Percentiles rank a stretch among this genome's conserved stretches.
Evolutionary conservation across 23 red algal species (phyloP).

Genomic region (Agarophyton chilense): DNA sequence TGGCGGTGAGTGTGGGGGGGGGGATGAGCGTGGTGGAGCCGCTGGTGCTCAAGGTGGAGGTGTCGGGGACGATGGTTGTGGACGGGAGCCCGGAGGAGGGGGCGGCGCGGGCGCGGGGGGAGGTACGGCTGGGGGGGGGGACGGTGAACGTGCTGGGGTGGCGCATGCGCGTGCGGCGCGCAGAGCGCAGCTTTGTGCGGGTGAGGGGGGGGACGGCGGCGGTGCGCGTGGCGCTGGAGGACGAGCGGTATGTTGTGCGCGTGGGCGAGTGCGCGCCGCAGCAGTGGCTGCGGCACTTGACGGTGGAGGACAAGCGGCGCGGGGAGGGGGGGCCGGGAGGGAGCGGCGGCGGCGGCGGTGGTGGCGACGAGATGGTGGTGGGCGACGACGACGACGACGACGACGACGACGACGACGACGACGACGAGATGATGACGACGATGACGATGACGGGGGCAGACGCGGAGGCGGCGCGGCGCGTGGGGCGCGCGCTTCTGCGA

Average conservation of each 20-base stretch:
- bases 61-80: constrained; percentile 44
- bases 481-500: neutral
- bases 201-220: neutral
- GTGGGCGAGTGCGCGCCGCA: constrained; percentile 17
- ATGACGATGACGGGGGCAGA: too few species aligned
- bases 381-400: too few species aligned
- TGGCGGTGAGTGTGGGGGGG: constrained; percentile 51
- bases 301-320: constrained; percentile 32
- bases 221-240: constrained; percentile 43
- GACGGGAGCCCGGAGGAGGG: constrained; percentile 39
- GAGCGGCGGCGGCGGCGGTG: neutral
- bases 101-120: constrained; percentile 8
- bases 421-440: too few species aligned
- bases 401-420: too few species aligned
- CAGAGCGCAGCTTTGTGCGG: constrained; percentile 25
- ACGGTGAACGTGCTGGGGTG: constrained; percentile 45
- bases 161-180: constrained; percentile 35
- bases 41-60: constrained; percentile 62
- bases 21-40: constrained; percentile 66
- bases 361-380: neutral
- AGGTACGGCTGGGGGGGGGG: constrained; percentile 27
- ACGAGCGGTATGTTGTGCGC: constrained; percentile 34
- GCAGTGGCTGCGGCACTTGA: constrained; percentile 47
- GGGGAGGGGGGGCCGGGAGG: constrained; percentile 6
- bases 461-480: too few species aligned